Percentiles rank a stretch among this genome's conserved stretches.
Conservation (phyloP, 2,329 filamentous ascomycete species). For the Xylaria polymorpha region DNA sequence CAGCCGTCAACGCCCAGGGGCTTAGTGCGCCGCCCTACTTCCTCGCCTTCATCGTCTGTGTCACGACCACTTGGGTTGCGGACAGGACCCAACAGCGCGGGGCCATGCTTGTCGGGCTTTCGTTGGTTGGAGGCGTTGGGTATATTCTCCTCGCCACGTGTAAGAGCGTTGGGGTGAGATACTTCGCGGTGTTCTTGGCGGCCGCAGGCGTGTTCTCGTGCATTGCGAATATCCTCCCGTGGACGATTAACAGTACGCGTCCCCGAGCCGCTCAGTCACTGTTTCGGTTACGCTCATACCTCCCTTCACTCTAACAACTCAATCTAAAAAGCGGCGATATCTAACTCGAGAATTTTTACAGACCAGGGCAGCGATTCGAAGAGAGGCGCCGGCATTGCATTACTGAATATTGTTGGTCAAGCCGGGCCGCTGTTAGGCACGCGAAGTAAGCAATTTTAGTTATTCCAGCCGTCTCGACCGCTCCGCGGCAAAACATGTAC, state of each 20-base stretch:
- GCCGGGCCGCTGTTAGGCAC: slow-evolving; percentile 73
- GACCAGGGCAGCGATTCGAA: slow-evolving; percentile 74
- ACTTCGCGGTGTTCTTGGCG: slow-evolving; percentile 60
- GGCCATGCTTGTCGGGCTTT: slow-evolving; percentile 66
- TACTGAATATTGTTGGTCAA: slow-evolving; percentile 70
- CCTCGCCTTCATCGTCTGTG: slow-evolving; percentile 71
- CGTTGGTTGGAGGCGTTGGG: slow-evolving; percentile 67
- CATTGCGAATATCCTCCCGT: slow-evolving; percentile 76
- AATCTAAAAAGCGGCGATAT: not conserved
- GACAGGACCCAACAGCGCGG: slow-evolving; percentile 74
- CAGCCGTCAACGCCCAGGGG: slow-evolving; percentile 74
- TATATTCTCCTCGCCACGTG: slow-evolving; percentile 73
- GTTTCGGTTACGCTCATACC: no score
- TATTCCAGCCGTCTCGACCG: not conserved
- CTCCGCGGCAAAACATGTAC: not conserved
- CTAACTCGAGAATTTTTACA: not conserved
- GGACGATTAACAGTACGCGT: slow-evolving; percentile 66
- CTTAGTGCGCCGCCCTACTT: slow-evolving; percentile 75
- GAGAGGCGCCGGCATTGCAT: slow-evolving; percentile 70
- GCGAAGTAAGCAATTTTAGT: slow-evolving; percentile 48
- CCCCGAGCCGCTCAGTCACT: not conserved
- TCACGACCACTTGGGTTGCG: slow-evolving; percentile 71
- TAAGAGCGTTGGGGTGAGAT: slow-evolving; percentile 53
- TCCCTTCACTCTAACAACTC: not conserved
- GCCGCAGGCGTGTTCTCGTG: slow-evolving; percentile 73